Conservation (phyloP, 495 filamentous ascomycete genomes). For the Penicillium nucicola region DNA sequence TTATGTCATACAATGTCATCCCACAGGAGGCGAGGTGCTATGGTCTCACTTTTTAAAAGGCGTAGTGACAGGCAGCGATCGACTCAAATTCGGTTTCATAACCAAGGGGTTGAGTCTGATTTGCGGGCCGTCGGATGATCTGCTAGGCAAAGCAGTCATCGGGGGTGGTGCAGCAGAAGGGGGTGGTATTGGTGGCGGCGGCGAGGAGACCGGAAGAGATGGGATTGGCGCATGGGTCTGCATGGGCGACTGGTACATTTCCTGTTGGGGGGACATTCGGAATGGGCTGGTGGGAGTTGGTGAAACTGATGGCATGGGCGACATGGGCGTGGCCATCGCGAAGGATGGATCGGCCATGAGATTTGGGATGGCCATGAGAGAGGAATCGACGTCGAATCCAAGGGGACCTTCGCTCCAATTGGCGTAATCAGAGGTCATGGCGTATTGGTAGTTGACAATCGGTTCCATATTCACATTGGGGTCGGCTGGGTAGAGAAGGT, state of each 20-base stretch:
- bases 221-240: slow-evolving; percentile 27
- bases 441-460: slow-evolving; percentile 42
- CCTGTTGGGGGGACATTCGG: slow-evolving; percentile 39
- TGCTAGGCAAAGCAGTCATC: slow-evolving; percentile 35
- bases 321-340: slow-evolving; percentile 32
- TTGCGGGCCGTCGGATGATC: slow-evolving; percentile 39
- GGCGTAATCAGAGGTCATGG: slow-evolving; percentile 41
- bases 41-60: slow-evolving; percentile 44
- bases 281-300: slow-evolving; percentile 44
- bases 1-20: slow-evolving; percentile 14
- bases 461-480: slow-evolving; percentile 50
- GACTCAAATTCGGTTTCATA: slow-evolving; percentile 46
- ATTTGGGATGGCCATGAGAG: slow-evolving; percentile 48
- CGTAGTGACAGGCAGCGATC: slow-evolving; percentile 40
- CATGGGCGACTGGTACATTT: slow-evolving; percentile 39
- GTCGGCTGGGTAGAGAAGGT: slow-evolving; percentile 78
- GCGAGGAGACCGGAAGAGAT: slow-evolving; percentile 32
- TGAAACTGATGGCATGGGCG: slow-evolving; percentile 40
- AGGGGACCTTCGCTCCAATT: slow-evolving; percentile 44
- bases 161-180: slow-evolving; percentile 35
- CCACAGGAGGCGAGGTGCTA: neutral
- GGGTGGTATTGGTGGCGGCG: slow-evolving; percentile 17
- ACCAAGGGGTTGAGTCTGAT: slow-evolving; percentile 48
- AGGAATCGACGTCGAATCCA: slow-evolving; percentile 49
- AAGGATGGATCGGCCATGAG: slow-evolving; percentile 43